A percentile compares a stretch with the other conserved stretches of the same genome.
Conservation (phyloP, 2,329 filamentous ascomycete species). For the Akanthomyces dipterigenus region DNA sequence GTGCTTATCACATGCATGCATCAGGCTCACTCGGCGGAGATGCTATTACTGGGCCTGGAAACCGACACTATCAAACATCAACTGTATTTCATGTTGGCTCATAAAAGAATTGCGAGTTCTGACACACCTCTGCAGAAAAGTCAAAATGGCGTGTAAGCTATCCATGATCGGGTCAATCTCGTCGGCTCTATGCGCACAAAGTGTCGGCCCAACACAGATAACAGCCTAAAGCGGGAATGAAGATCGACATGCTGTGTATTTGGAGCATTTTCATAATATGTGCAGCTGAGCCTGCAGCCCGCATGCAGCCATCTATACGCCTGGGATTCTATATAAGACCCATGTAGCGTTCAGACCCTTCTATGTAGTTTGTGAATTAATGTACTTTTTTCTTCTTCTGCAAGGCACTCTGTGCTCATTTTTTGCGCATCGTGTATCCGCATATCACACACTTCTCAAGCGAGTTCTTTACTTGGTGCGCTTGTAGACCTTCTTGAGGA, state of each 20-base stretch:
- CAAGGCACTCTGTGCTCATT: not conserved
- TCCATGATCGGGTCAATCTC: no score
- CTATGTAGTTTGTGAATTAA: conserved; percentile 8
- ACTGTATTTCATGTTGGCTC: no score
- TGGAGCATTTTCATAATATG: not conserved
- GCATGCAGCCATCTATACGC: not conserved
- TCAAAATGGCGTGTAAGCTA: no score
- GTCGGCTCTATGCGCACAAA: no score
- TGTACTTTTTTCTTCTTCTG: not conserved
- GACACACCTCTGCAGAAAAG: no score
- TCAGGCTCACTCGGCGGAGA: no score
- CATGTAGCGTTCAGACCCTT: not conserved
- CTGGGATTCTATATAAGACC: not conserved
- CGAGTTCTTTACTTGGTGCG: conserved; percentile 66
- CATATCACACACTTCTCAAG: not conserved
- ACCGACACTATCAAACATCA: no score
- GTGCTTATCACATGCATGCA: no score
- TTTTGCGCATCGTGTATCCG: not conserved
- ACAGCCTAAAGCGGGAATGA: not conserved
- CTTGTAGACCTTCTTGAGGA: conserved; percentile 97
- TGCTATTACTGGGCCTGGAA: no score
- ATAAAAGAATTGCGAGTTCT: no score
- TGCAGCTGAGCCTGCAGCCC: not conserved
- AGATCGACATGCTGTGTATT: not conserved
- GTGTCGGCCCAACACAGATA: not conserved